These are phyloP conservation scores for Globisporangium iwayamae DNA, from an alignment of 352 stramenopile species.

Conservation along the genomic window DNA sequence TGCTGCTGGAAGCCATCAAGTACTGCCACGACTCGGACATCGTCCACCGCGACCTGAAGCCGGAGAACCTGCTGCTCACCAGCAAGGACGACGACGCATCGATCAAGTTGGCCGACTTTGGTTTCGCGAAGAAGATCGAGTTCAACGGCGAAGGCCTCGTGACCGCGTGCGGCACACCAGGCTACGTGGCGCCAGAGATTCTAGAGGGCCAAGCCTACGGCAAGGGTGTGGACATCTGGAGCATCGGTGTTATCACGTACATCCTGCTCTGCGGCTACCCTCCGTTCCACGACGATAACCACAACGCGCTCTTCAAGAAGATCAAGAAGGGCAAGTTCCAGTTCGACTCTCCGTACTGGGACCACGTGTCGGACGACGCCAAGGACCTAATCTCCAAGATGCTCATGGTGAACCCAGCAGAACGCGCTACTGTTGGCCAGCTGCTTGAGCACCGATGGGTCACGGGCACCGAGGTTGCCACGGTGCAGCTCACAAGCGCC, in stretches of 20 bases:
- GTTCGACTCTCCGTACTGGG: constrained; percentile 96
- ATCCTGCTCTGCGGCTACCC: constrained; percentile 77
- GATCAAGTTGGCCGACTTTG: constrained; percentile 87
- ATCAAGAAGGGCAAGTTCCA: constrained; percentile 94
- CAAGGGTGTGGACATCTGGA: constrained; percentile 87
- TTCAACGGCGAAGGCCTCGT: constrained; percentile 66
- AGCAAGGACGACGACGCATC: constrained; percentile 80
- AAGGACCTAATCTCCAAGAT: constrained; percentile 94
- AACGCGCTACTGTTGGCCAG: constrained; percentile 79
- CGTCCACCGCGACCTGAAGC: constrained; percentile 82
- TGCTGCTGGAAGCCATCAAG: constrained; percentile 85
- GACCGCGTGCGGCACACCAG: constrained; percentile 77
- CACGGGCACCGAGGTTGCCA: constrained; percentile 71
- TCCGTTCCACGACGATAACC: constrained; percentile 92
- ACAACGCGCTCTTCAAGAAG: constrained; percentile 92
- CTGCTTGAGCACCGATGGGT: constrained; percentile 91
- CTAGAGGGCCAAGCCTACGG: constrained; percentile 74
- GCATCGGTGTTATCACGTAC: constrained; percentile 40
- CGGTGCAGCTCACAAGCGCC: constrained; percentile 89
- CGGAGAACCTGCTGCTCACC: constrained; percentile 79
- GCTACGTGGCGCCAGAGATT: constrained; percentile 84
- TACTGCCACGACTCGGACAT: constrained; percentile 87
- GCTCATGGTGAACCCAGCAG: constrained; percentile 87
- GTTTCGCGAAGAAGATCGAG: constrained; percentile 83
- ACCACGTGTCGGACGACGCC: constrained; percentile 89